These are phyloP conservation scores for Globisporangium lucens DNA, from an alignment of 352 stramenopile genomes.

Conservation along the genomic window DNA sequence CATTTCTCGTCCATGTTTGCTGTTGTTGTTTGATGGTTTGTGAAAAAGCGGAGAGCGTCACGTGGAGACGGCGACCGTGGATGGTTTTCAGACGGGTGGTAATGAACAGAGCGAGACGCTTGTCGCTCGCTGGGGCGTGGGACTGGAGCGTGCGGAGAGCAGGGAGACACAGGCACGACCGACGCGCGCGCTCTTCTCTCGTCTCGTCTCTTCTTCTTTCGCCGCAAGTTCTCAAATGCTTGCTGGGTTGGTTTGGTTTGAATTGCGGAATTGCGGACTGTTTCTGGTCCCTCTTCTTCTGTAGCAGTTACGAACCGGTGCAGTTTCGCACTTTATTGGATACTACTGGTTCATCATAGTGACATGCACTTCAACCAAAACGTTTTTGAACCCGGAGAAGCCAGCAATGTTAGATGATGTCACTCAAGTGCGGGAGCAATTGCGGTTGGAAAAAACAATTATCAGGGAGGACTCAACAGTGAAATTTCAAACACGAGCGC, in stretches of 20 bases:
- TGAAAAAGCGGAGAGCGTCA: neutral
- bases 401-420: too few relatives aligned
- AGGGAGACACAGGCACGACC: neutral
- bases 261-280: neutral
- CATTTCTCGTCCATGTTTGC: slow-evolving; percentile 73
- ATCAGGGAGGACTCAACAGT: neutral
- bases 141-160: neutral
- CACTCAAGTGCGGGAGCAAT: neutral
- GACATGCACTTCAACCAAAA: slow-evolving; percentile 1
- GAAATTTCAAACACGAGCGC: slow-evolving; percentile 9
- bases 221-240: slow-evolving; percentile 5
- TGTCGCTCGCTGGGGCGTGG: neutral
- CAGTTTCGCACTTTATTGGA: slow-evolving; percentile 10
- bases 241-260: neutral
- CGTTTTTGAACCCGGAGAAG: neutral
- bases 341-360: neutral
- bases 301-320: neutral
- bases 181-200: neutral
- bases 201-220: neutral
- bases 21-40: neutral
- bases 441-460: neutral
- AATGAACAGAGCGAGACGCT: neutral
- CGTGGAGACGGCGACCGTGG: neutral
- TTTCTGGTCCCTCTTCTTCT: neutral
- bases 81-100: neutral